phyloP scores from a whole-genome alignment of 495 filamentous ascomycete genomes.

The Penicillium malachiteum region DNA sequence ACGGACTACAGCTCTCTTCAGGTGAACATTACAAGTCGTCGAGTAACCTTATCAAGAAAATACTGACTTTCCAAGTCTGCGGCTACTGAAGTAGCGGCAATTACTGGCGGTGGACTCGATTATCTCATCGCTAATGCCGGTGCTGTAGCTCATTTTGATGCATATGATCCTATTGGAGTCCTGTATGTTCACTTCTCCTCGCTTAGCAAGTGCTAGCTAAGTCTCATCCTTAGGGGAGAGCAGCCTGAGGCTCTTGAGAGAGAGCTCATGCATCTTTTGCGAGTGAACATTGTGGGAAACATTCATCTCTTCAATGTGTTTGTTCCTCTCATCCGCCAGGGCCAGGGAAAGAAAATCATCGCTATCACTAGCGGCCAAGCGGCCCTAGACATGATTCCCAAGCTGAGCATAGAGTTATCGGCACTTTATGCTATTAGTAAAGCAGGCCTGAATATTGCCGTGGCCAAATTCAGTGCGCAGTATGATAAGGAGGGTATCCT shows the following conservation, averaged over 20 bases:
- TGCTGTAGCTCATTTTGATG: constrained; percentile 18
- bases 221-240: constrained; percentile 19
- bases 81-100: constrained; percentile 22
- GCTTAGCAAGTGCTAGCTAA: background rate
- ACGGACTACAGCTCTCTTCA: constrained; percentile 37
- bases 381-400: constrained; percentile 44
- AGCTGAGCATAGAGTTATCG: constrained; percentile 22
- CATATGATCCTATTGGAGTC: constrained; percentile 25
- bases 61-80: background rate
- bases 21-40: background rate
- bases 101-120: constrained; percentile 33
- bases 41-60: background rate
- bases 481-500: constrained; percentile 52
- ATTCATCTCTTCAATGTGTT: constrained; percentile 55
- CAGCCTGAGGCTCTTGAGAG: constrained; percentile 26
- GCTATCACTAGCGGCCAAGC: constrained; percentile 49
- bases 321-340: constrained; percentile 50
- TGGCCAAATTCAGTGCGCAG: constrained; percentile 50
- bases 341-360: constrained; percentile 55
- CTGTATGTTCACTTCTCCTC: constrained; percentile 21
- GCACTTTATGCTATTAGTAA: constrained; percentile 42
- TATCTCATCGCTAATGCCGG: constrained; percentile 38
- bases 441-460: constrained; percentile 42
- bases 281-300: constrained; percentile 46
- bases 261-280: constrained; percentile 26